Evolutionary conservation across 768 basidiomycete species (phyloP), one percentile per base, ranked within the genome.

Genomic region (Mycena galopus): DNA sequence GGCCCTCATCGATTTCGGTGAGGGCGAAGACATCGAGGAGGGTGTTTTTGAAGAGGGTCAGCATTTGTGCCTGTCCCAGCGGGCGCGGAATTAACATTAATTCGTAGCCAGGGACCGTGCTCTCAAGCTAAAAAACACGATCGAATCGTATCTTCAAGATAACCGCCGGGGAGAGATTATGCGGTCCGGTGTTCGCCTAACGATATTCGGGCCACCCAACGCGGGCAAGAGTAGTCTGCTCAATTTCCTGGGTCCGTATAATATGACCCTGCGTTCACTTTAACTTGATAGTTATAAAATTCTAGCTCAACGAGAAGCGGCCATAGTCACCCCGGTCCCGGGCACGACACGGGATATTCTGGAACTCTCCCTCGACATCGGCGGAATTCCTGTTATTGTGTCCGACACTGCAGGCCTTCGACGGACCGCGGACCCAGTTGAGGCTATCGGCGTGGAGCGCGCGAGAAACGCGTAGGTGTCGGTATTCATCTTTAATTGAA

Each of bases 191-290:
- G 88, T 97, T 58, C 91, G 90, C 55, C 85, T 97, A 11, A 92
- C 94, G 17, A 96, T 98, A 44, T 96, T 96, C 77, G 96, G 96
- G 0, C 95, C 96, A 27, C 94, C 96, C 0, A 98, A 98, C 76
- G 95, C 93, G 1, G 96, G 96, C n/a, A 98, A 97, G 83, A 96
- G 94, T 77, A 94, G 92, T 77, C 80, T 96, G 23, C 86, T 96
- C 57, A 97, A 97, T 77, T 95, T 91, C 79, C 84, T 97, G 16
- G 94, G 96, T 92, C 75, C 27, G 32, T 33, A 32, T 64, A 60
- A 58, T 44, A 35, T 37, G 11, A 56, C 57, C 53, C 25, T 23
- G 4, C 17, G 6, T 27, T 39, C 53, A 33, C 17, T 23, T 69
- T 7, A 61, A 39, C 53, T 23, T 25, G 32, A 50, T 23, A 7